Evolutionary conservation across 768 basidiomycete species (phyloP).

Genomic region (Leucocoprinus birnbaumii): DNA sequence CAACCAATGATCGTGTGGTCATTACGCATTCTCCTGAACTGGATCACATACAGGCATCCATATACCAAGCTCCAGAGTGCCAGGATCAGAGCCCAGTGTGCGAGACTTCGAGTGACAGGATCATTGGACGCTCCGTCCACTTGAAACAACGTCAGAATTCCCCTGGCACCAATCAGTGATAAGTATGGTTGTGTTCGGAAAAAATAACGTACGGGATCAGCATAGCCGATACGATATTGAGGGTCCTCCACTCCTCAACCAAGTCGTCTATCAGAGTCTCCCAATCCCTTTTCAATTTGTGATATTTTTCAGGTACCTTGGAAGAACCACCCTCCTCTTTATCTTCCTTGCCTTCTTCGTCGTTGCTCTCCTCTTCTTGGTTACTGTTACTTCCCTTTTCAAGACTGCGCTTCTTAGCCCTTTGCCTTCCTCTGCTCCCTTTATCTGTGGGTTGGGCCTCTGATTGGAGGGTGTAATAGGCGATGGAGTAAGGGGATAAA

Average conservation of each 20-base stretch:
- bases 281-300: neutral
- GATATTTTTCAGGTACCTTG: too few relatives aligned
- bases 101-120: slow-evolving; percentile 2
- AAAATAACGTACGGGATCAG: neutral
- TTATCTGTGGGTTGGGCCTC: too few relatives aligned
- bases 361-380: too few relatives aligned
- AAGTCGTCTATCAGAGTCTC: neutral
- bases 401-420: too few relatives aligned
- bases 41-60: slow-evolving; percentile 6
- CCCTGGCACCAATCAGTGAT: slow-evolving; percentile 13
- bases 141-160: slow-evolving; percentile 28
- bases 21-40: slow-evolving; percentile 3
- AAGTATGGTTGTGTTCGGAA: neutral
- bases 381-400: too few relatives aligned
- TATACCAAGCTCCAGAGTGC: slow-evolving; percentile 5
- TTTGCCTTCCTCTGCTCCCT: too few relatives aligned
- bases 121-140: slow-evolving; percentile 16
- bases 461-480: too few relatives aligned
- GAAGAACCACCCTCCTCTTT: too few relatives aligned
- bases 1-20: neutral
- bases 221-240: neutral
- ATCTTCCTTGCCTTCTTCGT: too few relatives aligned
- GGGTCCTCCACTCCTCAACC: neutral
- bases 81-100: neutral
- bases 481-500: too few relatives aligned